phyloP scores from a whole-genome alignment of 1,284 basidiomycete species.

The Stereum hirsutum region DNA sequence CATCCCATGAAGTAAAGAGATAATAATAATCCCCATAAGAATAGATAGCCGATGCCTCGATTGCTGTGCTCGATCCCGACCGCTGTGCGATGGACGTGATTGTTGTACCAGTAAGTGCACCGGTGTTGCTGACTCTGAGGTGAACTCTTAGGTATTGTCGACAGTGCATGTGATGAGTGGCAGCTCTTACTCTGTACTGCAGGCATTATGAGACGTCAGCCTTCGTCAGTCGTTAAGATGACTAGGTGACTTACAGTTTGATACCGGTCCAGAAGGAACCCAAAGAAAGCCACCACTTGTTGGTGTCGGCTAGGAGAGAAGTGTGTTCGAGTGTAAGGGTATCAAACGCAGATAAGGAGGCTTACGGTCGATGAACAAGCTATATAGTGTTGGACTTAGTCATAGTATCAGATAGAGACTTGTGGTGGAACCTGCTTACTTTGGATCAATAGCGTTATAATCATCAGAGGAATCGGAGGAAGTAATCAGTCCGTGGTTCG shows the following conservation, averaged over 20 bases:
- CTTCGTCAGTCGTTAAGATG: background rate
- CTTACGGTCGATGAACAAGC: too few relatives aligned
- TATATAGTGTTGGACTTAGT: too few relatives aligned
- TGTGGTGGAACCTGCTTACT: too few relatives aligned
- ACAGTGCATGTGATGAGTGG: background rate
- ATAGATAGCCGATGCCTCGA: constrained; percentile 39
- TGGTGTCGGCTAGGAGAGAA: constrained; percentile 2
- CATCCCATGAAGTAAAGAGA: constrained; percentile 49
- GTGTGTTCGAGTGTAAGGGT: too few relatives aligned
- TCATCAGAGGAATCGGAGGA: constrained; percentile 29
- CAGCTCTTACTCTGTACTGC: background rate
- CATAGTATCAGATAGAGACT: too few relatives aligned
- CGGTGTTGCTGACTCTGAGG: constrained; percentile 23
- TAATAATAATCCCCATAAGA: constrained; percentile 40
- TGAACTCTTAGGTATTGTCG: background rate
- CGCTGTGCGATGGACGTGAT: constrained; percentile 37
- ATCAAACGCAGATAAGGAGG: too few relatives aligned
- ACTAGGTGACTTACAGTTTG: constrained; percentile 25
- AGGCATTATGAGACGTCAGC: too few relatives aligned
- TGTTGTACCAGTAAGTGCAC: constrained; percentile 27
- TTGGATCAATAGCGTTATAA: constrained; percentile 27
- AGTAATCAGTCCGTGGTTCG: constrained; percentile 39
- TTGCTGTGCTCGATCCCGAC: constrained; percentile 29
- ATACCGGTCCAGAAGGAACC: constrained; percentile 47
- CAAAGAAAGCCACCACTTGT: constrained; percentile 33